Evolutionary conservation across 148 eudicot species (phyloP), one percentile per base, ranked within the genome.

Genomic region (Salicornia ramosissima): DNA sequence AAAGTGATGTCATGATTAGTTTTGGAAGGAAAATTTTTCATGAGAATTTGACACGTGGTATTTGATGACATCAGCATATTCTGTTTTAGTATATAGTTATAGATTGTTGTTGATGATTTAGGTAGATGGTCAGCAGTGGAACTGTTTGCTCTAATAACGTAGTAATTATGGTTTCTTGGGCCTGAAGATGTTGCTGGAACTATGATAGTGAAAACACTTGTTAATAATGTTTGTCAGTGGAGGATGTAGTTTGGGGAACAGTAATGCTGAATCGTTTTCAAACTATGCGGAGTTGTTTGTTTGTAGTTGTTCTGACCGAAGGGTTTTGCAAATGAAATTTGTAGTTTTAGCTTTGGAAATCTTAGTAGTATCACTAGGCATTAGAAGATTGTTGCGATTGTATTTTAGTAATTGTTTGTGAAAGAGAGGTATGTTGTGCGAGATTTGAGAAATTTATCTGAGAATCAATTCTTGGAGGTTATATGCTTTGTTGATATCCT

Each of bases 401-500:
- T 0, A 34, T 49, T 26, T 31, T 36, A 13, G 7, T 24, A 15
- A 9, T 29, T 67, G 70, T n/a, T 67, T 58, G 43, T 14, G 45
- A 34, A n/a, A n/a, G n/a, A 47, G 61, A 68, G 42, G 71, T 66
- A 6, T 34, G 42, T 36, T 55, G 49, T 13, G n/a, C 22, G 33
- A 51, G 49, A 24, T 3, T 36, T 36, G 40, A 36, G 40, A 8
- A 53, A 25, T 0, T 31, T 59, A 30, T 13, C 12, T 1, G 26
- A 55, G 33, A 11, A 25, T 25, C 11, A 19, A 9, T 58, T 58
- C 24, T 31, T 26, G 55, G 33, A 55, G 33, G 60, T 29, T 55
- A 26, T 55, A 26, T 26, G 16, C 0, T 12, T 24, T 54, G 12
- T 16, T 45, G 7, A 31, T 58, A 30, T 29, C 11, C 22, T 18